A percentile compares a stretch with the other conserved stretches of the same genome.
phyloP scores from a whole-genome alignment of 768 basidiomycete species.

The Russula virescens region DNA sequence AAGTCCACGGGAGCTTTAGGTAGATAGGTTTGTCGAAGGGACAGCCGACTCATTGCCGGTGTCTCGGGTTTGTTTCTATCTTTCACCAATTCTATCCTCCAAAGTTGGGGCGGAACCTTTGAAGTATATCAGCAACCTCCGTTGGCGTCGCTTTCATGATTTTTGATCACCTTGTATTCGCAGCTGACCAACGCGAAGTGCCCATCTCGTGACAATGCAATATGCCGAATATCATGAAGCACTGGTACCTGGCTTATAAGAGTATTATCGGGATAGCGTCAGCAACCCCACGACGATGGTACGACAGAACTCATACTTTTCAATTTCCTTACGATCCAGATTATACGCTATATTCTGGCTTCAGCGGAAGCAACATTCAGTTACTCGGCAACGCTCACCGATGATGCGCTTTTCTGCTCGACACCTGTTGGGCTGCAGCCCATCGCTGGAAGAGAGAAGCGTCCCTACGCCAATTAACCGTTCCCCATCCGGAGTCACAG shows the following conservation, averaged over 20 bases:
- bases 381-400: conserved; percentile 38
- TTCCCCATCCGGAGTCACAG: conserved; percentile 58
- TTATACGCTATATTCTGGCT: conserved; percentile 51
- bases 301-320: conserved; percentile 44
- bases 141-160: not conserved
- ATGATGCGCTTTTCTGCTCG: conserved; percentile 68
- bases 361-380: not conserved
- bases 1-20: conserved; percentile 65
- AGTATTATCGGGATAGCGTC: conserved; percentile 17
- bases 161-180: conserved; percentile 54
- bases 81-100: conserved; percentile 62
- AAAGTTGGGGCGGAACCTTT: conserved; percentile 72
- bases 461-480: conserved; percentile 66
- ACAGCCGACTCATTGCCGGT: conserved; percentile 27
- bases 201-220: conserved; percentile 57
- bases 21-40: conserved; percentile 64
- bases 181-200: conserved; percentile 64
- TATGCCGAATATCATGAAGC: conserved; percentile 65
- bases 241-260: conserved; percentile 58
- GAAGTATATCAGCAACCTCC: not conserved
- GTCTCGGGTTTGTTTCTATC: conserved; percentile 41
- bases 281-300: not conserved
- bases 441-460: conserved; percentile 53
- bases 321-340: conserved; percentile 54
- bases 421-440: conserved; percentile 64